Base-by-base conservation (phyloP, 345 rosid genomes). In the Theobroma cacao region DNA sequence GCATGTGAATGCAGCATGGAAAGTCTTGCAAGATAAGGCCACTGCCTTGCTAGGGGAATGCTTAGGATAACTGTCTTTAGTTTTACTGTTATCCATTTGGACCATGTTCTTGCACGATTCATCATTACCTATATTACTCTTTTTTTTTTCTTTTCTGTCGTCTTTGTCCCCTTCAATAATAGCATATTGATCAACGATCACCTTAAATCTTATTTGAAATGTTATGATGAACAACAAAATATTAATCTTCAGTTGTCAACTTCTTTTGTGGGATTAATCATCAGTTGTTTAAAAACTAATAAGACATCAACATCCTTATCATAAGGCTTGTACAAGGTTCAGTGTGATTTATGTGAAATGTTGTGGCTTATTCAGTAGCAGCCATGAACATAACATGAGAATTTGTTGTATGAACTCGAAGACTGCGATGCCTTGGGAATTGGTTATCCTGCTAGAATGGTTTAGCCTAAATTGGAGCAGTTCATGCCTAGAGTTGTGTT, bases 1-100 rank as follows among this genome's bases (percentile, higher is more conserved):
- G 75, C 99, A 93, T 67, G 88, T 95, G 65, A 85, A 75, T 71
- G 95, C 86, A 60, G 92, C 98, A 41, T 95, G 98, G 95, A 85
- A 90, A 79, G 80, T 88, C 73, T 74, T 93, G 75, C 93, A 91
- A 83, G 89, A 84, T 14, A 78, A 89, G 80, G 93, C 94, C 67
- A 82, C 94, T 59, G 45, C 85, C 81, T 84, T 91, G 82, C 84
- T 88, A 5, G 78, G 50, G 79, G 63, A 80, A n/a, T 80, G 75
- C 41, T 40, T 38, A 38, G 22, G 71, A 53, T 38, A n/a, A 15
- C 31, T 24, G 26, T 61, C n/a, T 28, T 30, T 14, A 61, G n/a
- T 41, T 7, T 6, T 41, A 41, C 45, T 61, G 65, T 12, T 61
- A 5, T 30, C 11, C n/a, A 61, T 61, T 61, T 30, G 65, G 65